Evolutionary conservation across 768 basidiomycete genomes (phyloP), one percentile per base, ranked within the genome.

Genomic region (Leucocoprinus leucothites): DNA sequence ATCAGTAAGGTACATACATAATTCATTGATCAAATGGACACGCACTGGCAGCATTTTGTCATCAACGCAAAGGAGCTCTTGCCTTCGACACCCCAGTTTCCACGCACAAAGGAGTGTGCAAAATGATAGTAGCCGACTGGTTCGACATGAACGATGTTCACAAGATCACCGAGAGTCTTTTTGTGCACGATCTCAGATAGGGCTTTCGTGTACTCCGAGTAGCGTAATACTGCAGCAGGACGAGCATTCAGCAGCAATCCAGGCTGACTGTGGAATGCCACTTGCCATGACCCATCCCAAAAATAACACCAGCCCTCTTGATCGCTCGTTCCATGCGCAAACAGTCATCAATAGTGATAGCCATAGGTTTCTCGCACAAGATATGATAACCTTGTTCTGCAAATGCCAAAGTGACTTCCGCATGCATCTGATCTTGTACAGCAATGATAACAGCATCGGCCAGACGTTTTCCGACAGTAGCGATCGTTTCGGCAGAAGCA

Each of bases 341-440:
- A 57, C 92, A 89, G 59, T 90, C 90, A 51, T 79, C 74, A 35
- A 88, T 62, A 51, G 67, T 81, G 3, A 89, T 93, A 0, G 91
- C 89, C 87, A 95, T 91, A 0, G 93, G 93, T 66, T 95, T 95
- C 78, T 95, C 93, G 68, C 93, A 94, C 19, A 95, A 76, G 53
- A 95, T 89, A 61, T 93, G 86, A 64, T 94, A 94, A 1, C 91
- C 90, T 63, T 91, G 90, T 40, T 75, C 78, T 0, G 86, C 85
- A 70, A 92, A 93, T 0, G 86, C 89, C 8, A 81, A 65, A 0
- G 87, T 80, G 6, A 91, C 85, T 57, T 89, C 85, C 22, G 77
- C 73, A 63, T 95, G 93, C 79, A 91, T 78, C 36, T 78, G 72
- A 63, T 95, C 93, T 59, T 91, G 90, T 1, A 94, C 89, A 5